Base-by-base conservation (phyloP, 163 green algal species). In the Scenedesmus sp. region DNA sequence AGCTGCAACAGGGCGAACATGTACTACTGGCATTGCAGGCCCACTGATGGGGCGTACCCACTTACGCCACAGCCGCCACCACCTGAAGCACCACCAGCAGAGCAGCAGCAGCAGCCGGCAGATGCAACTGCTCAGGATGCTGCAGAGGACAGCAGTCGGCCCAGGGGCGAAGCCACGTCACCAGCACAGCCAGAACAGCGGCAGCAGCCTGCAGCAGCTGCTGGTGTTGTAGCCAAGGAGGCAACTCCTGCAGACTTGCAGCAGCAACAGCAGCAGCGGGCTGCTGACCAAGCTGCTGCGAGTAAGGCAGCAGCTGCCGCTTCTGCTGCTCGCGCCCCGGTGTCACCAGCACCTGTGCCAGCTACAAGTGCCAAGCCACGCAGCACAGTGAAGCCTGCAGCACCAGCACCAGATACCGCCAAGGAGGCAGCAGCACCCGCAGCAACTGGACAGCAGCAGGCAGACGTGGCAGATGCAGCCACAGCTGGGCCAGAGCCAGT, bases 201-300 rank as follows among this genome's bases (percentile, higher is more conserved):
- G 42, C 79, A 35, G 10, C 79, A 65, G 44, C 40, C 72, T 65
- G 18, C 78, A 22, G 40, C 42, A n/a, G 40, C 79, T 68, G 24
- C 42, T 65, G 42, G 43, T 12, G 9, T 20, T 35, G 24, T 68
- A 68, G 24, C 40, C 22, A 49, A 49, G 46, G 26, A 42, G 65
- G 79, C 30, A 6, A 59, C 22, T 42, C 79, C 22, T 40, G 30
- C 81, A 46, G 49, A 46, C 46, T 30, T 49, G 30, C 20, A 86
- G 46, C 81, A 86, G 80, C 24, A 85, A 30, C 3, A 85, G 80
- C 46, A 44, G 81, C 81, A 85, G 81, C 81, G 68, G 24, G 79
- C 13, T 65, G 22, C 16, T 61, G 20, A 10, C 22, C 40, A 85
- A 43, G 49, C 79, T 61, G 22, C 79, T 61, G 79, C 20, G 26